Percentiles rank a stretch among this genome's conserved stretches.
Conservation (phyloP, 345 rosid species). For the Gossypium turneri region DNA sequence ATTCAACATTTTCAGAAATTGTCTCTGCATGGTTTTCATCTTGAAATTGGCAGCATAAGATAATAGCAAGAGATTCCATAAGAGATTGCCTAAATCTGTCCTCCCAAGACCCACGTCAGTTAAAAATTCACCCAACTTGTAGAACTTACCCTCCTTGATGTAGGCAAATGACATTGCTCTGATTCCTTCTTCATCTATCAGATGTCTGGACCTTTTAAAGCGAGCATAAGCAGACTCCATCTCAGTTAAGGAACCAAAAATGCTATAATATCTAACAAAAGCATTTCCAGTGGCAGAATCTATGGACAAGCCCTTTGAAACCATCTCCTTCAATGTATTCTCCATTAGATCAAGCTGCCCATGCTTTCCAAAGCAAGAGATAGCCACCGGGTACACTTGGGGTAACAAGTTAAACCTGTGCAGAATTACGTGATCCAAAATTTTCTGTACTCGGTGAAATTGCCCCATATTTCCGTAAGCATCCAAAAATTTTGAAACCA, state of each 20-base stretch:
- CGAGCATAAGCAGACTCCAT: slow-evolving; percentile 61
- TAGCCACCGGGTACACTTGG: slow-evolving; percentile 41
- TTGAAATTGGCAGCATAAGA: slow-evolving; percentile 79
- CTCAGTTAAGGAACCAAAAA: slow-evolving; percentile 46
- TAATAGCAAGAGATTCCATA: slow-evolving; percentile 74
- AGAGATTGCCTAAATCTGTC: slow-evolving; percentile 53
- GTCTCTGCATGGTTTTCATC: slow-evolving; percentile 88
- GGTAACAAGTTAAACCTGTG: slow-evolving; percentile 33
- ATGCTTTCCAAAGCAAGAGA: slow-evolving; percentile 56
- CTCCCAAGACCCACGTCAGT: slow-evolving; percentile 63
- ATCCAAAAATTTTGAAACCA: slow-evolving; percentile 30
- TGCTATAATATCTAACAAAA: slow-evolving; percentile 45
- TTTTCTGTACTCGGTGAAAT: slow-evolving; percentile 35
- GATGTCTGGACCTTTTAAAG: slow-evolving; percentile 50
- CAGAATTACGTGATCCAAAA: slow-evolving; percentile 37
- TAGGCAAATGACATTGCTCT: slow-evolving; percentile 58
- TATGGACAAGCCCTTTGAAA: slow-evolving; percentile 37
- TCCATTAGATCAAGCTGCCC: slow-evolving; percentile 70
- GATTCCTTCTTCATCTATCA: slow-evolving; percentile 48
- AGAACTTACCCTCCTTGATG: slow-evolving; percentile 42
- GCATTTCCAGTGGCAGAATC: slow-evolving; percentile 51
- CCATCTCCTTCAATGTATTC: slow-evolving; percentile 35
- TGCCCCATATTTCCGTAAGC: slow-evolving; percentile 42
- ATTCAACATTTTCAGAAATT: slow-evolving; percentile 53
- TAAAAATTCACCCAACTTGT: slow-evolving; percentile 53